Evolutionary conservation across 768 basidiomycete genomes (phyloP).

Genomic region (Chalciporus piperatus): DNA sequence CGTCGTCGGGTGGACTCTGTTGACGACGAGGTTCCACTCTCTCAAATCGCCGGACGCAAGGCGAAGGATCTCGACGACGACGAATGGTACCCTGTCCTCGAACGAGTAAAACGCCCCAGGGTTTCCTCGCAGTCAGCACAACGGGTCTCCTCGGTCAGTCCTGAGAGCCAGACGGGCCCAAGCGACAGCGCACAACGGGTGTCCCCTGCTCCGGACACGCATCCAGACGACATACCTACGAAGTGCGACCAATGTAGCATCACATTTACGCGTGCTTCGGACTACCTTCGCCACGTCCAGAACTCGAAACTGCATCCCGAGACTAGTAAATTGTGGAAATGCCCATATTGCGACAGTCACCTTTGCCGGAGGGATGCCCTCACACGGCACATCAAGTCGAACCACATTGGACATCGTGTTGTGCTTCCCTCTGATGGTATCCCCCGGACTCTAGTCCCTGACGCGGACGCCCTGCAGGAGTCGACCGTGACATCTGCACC

Average conservation of each 20-base stretch:
- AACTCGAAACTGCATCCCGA: slow-evolving; percentile 22
- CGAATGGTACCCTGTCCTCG: slow-evolving; percentile 16
- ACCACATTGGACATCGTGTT: slow-evolving; percentile 7
- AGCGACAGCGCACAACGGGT: background rate
- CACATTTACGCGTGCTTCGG: slow-evolving; percentile 20
- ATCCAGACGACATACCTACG: background rate
- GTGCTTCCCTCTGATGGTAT: background rate
- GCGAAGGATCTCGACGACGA: slow-evolving; percentile 19
- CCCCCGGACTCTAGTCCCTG: background rate
- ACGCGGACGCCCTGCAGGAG: background rate
- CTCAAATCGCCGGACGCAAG: slow-evolving; percentile 10
- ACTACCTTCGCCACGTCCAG: slow-evolving; percentile 20
- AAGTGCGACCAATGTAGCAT: slow-evolving; percentile 16
- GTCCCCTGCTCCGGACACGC: background rate
- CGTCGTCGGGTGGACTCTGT: background rate
- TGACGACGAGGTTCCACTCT: background rate
- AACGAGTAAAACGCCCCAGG: slow-evolving; percentile 6
- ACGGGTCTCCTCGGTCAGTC: background rate
- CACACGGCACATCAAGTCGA: slow-evolving; percentile 18
- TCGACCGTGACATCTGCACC: background rate
- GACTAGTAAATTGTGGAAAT: slow-evolving; percentile 26
- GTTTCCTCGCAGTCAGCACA: background rate
- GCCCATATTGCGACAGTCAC: slow-evolving; percentile 14
- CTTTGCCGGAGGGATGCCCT: slow-evolving; percentile 30
- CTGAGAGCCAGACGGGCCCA: background rate